Conservation (phyloP, 73 alveolate genomes). For the Blepharisma japonicum region DNA sequence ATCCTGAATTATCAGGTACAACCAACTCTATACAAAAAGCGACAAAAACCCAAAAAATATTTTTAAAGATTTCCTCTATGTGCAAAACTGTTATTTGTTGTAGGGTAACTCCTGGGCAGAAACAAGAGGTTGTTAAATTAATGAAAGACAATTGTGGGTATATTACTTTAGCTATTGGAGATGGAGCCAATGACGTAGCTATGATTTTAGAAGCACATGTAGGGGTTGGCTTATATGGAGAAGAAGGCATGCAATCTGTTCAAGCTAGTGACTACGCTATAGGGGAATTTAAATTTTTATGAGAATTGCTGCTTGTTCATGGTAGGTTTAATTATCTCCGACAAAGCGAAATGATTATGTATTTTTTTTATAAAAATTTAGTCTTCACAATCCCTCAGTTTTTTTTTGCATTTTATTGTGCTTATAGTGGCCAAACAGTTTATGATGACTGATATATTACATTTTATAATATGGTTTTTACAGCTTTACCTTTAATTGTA, state of each 20-base stretch:
- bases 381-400: conserved; percentile 90
- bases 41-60: background rate
- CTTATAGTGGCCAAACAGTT: conserved; percentile 82
- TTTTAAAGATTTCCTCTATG: background rate
- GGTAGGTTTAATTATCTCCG: conserved; percentile 75
- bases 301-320: conserved; percentile 70
- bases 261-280: conserved; percentile 89
- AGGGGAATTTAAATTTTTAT: conserved; percentile 79
- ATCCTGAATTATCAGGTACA: background rate
- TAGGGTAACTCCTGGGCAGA: conserved; percentile 88
- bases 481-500: conserved; percentile 91
- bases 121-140: conserved; percentile 89
- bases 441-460: conserved; percentile 91
- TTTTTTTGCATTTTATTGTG: conserved; percentile 72
- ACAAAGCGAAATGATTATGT: conserved; percentile 78
- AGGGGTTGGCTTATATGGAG: conserved; percentile 96
- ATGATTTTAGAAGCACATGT: conserved; percentile 86
- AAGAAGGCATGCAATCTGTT: conserved; percentile 96
- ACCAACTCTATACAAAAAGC: background rate
- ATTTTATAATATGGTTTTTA: conserved; percentile 91
- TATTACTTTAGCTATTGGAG: conserved; percentile 97
- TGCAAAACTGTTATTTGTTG: conserved; percentile 83
- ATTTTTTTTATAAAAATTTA: conserved; percentile 87
- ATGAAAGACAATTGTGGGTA: conserved; percentile 68
- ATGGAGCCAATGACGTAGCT: conserved; percentile 98